A percentile compares a stretch with the other conserved stretches of the same genome.
phyloP scores from a whole-genome alignment of 768 basidiomycete species.

The Tylopilus vinaceipallidus region DNA sequence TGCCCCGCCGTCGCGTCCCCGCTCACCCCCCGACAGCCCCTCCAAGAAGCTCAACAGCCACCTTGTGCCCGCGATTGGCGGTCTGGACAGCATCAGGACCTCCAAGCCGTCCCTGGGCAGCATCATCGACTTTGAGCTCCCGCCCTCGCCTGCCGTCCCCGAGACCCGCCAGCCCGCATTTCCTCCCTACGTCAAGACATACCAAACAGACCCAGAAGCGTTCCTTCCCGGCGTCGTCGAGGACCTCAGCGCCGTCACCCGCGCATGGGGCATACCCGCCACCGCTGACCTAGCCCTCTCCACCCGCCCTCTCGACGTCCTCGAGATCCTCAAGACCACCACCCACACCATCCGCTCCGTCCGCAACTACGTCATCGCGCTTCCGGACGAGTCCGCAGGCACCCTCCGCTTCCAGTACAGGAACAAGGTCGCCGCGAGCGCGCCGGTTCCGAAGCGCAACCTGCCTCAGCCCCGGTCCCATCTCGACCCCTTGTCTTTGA shows the following conservation, averaged over 20 bases:
- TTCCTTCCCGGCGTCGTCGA: slow-evolving; percentile 75
- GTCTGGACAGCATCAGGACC: slow-evolving; percentile 43
- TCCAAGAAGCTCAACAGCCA: slow-evolving; percentile 54
- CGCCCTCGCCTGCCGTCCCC: slow-evolving; percentile 65
- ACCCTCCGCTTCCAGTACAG: slow-evolving; percentile 59
- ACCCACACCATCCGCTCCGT: slow-evolving; percentile 80
- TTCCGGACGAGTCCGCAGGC: slow-evolving; percentile 71
- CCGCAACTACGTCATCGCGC: slow-evolving; percentile 77
- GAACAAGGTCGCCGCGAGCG: slow-evolving; percentile 41
- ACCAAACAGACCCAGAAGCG: slow-evolving; percentile 73
- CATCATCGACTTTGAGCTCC: slow-evolving; percentile 56
- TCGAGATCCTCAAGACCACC: slow-evolving; percentile 72
- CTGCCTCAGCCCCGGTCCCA: slow-evolving; percentile 34
- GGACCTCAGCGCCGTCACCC: slow-evolving; percentile 65
- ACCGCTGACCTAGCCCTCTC: slow-evolving; percentile 8
- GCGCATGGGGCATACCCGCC: slow-evolving; percentile 55
- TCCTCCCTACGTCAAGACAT: slow-evolving; percentile 58
- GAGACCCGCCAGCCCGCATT: slow-evolving; percentile 42
- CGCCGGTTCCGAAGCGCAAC: slow-evolving; percentile 35
- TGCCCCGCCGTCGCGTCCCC: not conserved
- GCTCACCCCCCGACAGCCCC: slow-evolving; percentile 30
- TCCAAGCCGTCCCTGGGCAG: slow-evolving; percentile 40
- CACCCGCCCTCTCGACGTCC: slow-evolving; percentile 50
- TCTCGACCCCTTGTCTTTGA: slow-evolving; percentile 61
- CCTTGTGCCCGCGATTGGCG: slow-evolving; percentile 76